Conservation (phyloP, 768 basidiomycete species). For the Russula emetica region DNA sequence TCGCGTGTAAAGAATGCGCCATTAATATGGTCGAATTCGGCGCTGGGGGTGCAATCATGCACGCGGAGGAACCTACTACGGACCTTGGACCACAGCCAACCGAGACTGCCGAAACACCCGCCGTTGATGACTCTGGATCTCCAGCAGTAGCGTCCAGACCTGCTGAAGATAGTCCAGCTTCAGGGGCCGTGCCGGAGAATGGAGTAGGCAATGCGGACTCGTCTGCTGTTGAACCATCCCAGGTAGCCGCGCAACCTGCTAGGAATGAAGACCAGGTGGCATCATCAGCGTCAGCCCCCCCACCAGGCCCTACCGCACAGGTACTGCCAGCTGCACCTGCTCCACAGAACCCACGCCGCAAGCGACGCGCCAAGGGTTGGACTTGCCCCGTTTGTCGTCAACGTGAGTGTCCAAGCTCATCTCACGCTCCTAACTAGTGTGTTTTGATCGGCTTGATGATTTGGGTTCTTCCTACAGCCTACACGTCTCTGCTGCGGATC, state of each 20-base stretch:
- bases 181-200: neutral
- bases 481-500: slow-evolving; percentile 45
- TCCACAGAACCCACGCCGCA: slow-evolving; percentile 54
- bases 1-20: slow-evolving; percentile 93
- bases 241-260: slow-evolving; percentile 18
- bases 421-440: neutral
- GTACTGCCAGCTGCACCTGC: slow-evolving; percentile 21
- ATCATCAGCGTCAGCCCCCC: neutral
- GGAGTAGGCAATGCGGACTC: neutral
- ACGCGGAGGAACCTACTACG: slow-evolving; percentile 41
- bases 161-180: slow-evolving; percentile 17
- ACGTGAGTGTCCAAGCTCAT: slow-evolving; percentile 50
- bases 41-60: slow-evolving; percentile 82
- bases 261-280: slow-evolving; percentile 19
- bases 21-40: slow-evolving; percentile 98
- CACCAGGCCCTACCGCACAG: slow-evolving; percentile 24
- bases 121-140: slow-evolving; percentile 15
- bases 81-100: slow-evolving; percentile 34
- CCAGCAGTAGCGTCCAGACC: slow-evolving; percentile 34
- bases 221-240: slow-evolving; percentile 15
- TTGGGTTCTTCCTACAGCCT: slow-evolving; percentile 32
- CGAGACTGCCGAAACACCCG: slow-evolving; percentile 29
- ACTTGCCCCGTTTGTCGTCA: slow-evolving; percentile 95
- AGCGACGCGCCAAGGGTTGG: slow-evolving; percentile 95
- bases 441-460: neutral